Evolutionary conservation across 1,284 basidiomycete species (phyloP), one percentile per base, ranked within the genome.

Genomic region (Pascua sp.): DNA sequence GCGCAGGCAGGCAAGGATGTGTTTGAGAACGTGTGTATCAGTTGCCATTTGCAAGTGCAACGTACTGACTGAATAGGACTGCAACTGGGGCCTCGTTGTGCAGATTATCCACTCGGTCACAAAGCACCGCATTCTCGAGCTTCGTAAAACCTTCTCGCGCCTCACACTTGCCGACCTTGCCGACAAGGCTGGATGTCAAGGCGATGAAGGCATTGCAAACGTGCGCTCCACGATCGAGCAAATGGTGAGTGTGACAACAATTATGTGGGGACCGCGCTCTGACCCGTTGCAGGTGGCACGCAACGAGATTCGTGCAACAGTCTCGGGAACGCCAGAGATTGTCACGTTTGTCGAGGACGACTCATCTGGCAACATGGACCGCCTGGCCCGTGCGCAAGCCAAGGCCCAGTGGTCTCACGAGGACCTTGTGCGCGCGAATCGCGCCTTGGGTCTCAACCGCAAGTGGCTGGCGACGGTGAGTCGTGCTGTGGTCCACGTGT

Each of bases 401-500:
- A 16, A 61, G 32, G 61, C 70, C 2, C 45, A 43, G 9, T 50
- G 51, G 44, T 53, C 73, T 17, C 61, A 68, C 38, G 42, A 17
- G 5, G 61, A 72, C n/a, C 56, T 76, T n/a, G 47, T 50, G 12
- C 51, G 43, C 10, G 63, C 59, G n/a, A 63, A 62, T 55, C 57
- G 56, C 38, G 41, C 53, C 5, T 49, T 71, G 40, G 67, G 68
- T 5, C 51, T 68, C 42, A 62, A 61, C 48, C 62, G 57, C 38
- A 64, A 64, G 41, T 74, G 67, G 55, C 61, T 76, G 9, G 58
- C 56, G 42, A 72, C 70, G 63, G 73, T 70, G 38, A 55, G 67
- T 63, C 3, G n/a, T 9, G 24, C 24, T 32, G 24, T 32, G 24
- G 24, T 7, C 16, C 24, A 32, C 11, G 43, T 16, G 37, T 36